Percentiles rank a stretch among this genome's conserved stretches.
These are phyloP conservation scores for Nannizziopsis barbatae DNA, from an alignment of 2,329 filamentous ascomycete genomes.

Conservation along the genomic window DNA sequence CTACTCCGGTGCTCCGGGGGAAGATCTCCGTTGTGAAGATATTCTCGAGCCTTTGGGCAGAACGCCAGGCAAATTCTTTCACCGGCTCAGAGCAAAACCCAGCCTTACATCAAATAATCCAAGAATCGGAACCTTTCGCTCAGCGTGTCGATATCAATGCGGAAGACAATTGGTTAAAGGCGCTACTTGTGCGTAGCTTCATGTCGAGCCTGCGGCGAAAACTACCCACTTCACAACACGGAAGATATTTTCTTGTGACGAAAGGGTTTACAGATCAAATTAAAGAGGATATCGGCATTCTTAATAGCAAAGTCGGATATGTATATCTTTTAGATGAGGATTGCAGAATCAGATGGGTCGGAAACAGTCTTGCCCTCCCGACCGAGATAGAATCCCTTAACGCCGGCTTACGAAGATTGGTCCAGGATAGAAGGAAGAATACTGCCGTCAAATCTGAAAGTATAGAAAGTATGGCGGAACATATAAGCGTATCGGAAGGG, in stretches of 20 bases:
- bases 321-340: constrained; percentile 79
- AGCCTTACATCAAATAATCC: constrained; percentile 53
- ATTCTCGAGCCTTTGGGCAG: constrained; percentile 76
- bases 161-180: constrained; percentile 64
- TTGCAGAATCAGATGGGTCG: constrained; percentile 89
- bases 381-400: constrained; percentile 35
- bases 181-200: constrained; percentile 46
- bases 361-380: constrained; percentile 46
- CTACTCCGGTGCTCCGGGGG: constrained; percentile 61
- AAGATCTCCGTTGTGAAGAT: constrained; percentile 68
- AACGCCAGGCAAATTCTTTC: constrained; percentile 67
- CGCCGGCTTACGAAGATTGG: constrained; percentile 31
- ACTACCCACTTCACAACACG: constrained; percentile 42
- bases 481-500: too few relatives aligned
- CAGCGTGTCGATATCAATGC: constrained; percentile 82
- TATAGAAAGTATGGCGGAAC: not conserved
- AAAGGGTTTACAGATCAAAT: constrained; percentile 46
- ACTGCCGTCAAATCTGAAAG: constrained; percentile 6
- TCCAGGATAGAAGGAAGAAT: constrained; percentile 27
- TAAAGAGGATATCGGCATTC: constrained; percentile 51
- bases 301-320: constrained; percentile 90
- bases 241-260: constrained; percentile 49
- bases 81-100: constrained; percentile 56
- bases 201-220: constrained; percentile 40
- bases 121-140: constrained; percentile 41